Evolutionary conservation across 257 asterid genomes (phyloP), one percentile per base, ranked within the genome.

Genomic region (Solanum rostratum): DNA sequence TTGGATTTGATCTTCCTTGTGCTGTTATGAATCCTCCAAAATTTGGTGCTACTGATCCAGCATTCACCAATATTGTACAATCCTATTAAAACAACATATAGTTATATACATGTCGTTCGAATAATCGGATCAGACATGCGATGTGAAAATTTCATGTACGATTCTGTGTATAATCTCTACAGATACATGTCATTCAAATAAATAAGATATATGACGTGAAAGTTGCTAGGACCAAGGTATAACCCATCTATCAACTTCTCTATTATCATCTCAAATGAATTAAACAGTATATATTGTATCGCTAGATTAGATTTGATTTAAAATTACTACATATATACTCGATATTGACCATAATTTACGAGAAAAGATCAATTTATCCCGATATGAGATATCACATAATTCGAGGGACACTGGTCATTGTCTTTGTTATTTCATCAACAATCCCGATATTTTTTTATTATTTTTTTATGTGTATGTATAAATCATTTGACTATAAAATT

Each of bases 11-110:
- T 73, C 87, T 81, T 81, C 85, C 93, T 11, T 92, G 91, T 45
- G 93, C 92, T 5, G 89, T 86, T 80, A 92, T 89, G 88, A 3
- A 91, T 10, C 93, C 90, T 33, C 27, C 43, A 2, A 46, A 39
- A 20, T 45, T 79, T 30, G 27, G 68, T 5, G 29, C 10, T 55
- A 37, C 0, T 13, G 57, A 22, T 43, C 84, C 89, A n/a, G 55
- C 85, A 57, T 55, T 85, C 70, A 87, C 87, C 18, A 69, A 74
- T 80, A 91, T 87, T 13, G 55, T 85, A 80, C 92, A 90, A 15
- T 54, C 52, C 94, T 91, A 79, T 53, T 27, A 49, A 22, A 63
- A 41, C 3, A 57, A 54, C 0, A 24, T 37, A 79, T n/a, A 39
- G 30, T 15, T 19, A 12, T 0, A 16, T 82, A 62, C 45, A 45